Base-by-base conservation (phyloP, 2,329 filamentous ascomycete genomes). In the Diplodia mutila region DNA sequence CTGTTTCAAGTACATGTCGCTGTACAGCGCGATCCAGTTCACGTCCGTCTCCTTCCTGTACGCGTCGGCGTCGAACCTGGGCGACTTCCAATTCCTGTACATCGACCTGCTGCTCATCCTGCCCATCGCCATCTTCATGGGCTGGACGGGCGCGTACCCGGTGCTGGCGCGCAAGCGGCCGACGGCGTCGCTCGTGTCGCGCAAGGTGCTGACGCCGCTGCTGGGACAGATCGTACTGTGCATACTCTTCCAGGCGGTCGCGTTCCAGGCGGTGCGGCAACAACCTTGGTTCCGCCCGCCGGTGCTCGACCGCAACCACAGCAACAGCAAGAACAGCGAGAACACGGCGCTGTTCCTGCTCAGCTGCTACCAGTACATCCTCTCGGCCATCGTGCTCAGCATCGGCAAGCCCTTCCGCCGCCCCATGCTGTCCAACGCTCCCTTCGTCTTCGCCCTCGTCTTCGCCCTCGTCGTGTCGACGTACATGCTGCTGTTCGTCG, bases 21-120 rank as follows among this genome's bases (percentile, higher is more conserved):
- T 99, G 71, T 99, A 99, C 83, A 98, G 94, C 2, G 94, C 95
- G n/a, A 99, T 99, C 71, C 95, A 99, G 79, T 99, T 99, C 82
- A 97, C 93, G 8, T 93, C 92, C 0, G 96, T 99, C 75, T 97
- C 91, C 85, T 97, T 99, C 77, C 85, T 99, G 18, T 99, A 99
- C 79, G 92, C 93, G 7, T 93, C 90, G 8, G 96, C 91, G 12
- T 97, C 92, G 9, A 99, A 99, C 76, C 84, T 99, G 6, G 96
- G 95, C 61, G 95, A 99, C 78, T 98, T 99, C 76, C 95, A 98
- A 84, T 99, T 97, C 77, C 85, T 99, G 4, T 98, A 94, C 79
- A 98, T 99, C 75, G 95, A 99, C 74, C 85, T 99, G 16, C 84
- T 91, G 3, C 87, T 99, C 67, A 99, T 99, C 75, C 83, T 99